A percentile compares a stretch with the other conserved stretches of the same genome.
phyloP scores from a whole-genome alignment of 257 asterid genomes.

The Petunia secreta region DNA sequence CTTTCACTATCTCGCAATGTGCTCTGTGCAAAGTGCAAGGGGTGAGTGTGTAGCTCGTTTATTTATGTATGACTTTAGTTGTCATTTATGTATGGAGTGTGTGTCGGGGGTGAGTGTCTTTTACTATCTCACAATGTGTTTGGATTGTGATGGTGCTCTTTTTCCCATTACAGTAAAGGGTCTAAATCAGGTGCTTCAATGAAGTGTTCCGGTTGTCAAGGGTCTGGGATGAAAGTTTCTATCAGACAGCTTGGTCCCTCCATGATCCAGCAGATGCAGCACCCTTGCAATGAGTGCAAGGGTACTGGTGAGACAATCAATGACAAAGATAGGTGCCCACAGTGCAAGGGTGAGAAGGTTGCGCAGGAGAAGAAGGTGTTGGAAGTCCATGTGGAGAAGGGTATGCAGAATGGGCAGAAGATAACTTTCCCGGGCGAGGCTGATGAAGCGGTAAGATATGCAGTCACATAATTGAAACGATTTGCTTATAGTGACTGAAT shows the following conservation, averaged over 20 bases:
- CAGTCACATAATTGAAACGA: background rate
- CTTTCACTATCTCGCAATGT: conserved; percentile 87
- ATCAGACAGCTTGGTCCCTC: conserved; percentile 88
- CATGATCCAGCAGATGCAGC: conserved; percentile 99
- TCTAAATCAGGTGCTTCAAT: conserved; percentile 92
- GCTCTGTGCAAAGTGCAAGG: conserved; percentile 81
- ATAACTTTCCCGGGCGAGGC: conserved; percentile 95
- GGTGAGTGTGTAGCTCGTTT: conserved; percentile 48
- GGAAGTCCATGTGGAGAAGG: conserved; percentile 92
- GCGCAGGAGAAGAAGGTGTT: conserved; percentile 86
- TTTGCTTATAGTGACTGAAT: background rate
- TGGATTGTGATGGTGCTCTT: background rate
- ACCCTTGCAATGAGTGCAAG: conserved; percentile 85
- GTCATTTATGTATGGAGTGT: background rate
- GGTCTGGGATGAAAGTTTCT: conserved; percentile 90
- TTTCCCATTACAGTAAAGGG: conserved; percentile 64
- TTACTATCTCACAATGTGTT: background rate
- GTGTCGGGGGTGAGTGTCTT: background rate
- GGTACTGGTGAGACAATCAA: conserved; percentile 90
- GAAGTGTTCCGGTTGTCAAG: conserved; percentile 89
- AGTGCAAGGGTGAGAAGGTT: conserved; percentile 91
- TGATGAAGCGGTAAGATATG: conserved; percentile 75
- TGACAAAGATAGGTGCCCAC: conserved; percentile 79
- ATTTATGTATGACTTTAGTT: background rate
- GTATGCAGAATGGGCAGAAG: conserved; percentile 92